Evolutionary conservation across 1,284 basidiomycete species (phyloP), one percentile per base, ranked within the genome.

Genomic region (Peniophora sp.): DNA sequence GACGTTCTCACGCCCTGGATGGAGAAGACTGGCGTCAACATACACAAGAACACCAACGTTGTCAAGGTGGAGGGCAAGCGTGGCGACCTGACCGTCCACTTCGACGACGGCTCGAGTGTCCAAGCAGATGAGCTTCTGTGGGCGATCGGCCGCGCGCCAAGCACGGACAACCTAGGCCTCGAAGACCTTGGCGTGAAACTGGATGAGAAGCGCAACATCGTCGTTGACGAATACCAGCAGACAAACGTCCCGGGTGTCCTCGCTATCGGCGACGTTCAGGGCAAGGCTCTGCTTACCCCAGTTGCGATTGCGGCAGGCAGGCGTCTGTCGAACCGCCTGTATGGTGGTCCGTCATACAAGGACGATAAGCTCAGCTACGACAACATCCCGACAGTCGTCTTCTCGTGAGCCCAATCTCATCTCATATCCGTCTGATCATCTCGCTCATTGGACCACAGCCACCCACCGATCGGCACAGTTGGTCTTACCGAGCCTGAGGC

Each of bases 291-390:
- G 24, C 76, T 99, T 54, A 99, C 96, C 1, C 96, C 97, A n/a
- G 97, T 99, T 5, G 97, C 96, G 20, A 97, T 99, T 55, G 96
- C 96, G 47, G 97, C 97, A 3, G 96, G 94, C 22, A 76, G 96
- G 52, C 75, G 92, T 54, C 71, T 98, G 37, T 79, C 85, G 47
- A 99, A 98, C 72, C 75, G 97, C 48, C 70, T 99, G 49, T 99
- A 92, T 64, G 97, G 96, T 10, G 83, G 83, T 0, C 76, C 82
- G 50, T 74, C 90, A 67, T 93, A 80, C 75, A 92, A 88, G 73
- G 67, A 88, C 52, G 90, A 97, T 62, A 92, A 94, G 68, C 77
- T 98, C 55, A 78, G 76, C 62, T 99, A 99, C 66, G 79, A 87
- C 43, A 83, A 97, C 66, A 94, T 99, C 56, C 88, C 97, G 3